These are phyloP conservation scores for Agaricus sinodeliciosus DNA, from an alignment of 768 basidiomycete genomes.

Conservation along the genomic window DNA sequence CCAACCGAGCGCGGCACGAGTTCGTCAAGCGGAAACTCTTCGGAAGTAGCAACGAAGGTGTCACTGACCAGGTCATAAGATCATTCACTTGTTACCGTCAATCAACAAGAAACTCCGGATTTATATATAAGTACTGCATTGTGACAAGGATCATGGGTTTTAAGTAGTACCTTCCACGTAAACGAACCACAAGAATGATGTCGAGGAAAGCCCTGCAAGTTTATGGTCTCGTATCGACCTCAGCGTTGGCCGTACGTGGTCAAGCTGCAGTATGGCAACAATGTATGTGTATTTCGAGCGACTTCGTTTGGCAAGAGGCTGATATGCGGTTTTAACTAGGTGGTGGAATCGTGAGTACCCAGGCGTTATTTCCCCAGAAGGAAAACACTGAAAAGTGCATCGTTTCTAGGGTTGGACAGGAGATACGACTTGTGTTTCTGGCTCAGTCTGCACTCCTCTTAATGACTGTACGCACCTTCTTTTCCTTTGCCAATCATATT, in stretches of 20 bases:
- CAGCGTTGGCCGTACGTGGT: not conserved
- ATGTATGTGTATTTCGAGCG: not conserved
- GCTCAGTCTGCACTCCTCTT: constrained; percentile 21
- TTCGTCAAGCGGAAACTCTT: not conserved
- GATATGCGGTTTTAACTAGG: not conserved
- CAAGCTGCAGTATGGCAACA: not conserved
- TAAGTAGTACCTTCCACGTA: not conserved
- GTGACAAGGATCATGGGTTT: not conserved
- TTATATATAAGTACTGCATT: not conserved
- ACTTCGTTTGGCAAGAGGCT: not conserved
- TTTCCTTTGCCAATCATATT: not conserved
- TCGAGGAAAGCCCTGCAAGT: not conserved
- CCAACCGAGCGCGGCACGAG: not conserved
- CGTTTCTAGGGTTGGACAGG: constrained; percentile 25
- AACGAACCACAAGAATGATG: not conserved
- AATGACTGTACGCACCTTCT: constrained; percentile 21
- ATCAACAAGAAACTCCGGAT: not conserved
- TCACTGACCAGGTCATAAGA: not conserved
- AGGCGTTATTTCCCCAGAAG: not conserved
- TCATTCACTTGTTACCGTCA: not conserved
- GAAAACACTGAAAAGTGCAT: not conserved
- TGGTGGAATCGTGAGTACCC: not conserved
- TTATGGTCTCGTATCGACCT: not conserved
- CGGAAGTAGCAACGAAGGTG: not conserved
- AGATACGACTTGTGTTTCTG: constrained; percentile 26